These are phyloP conservation scores for Scheffersomyces titani DNA, from an alignment of 1,139 yeast species.

Conservation along the genomic window DNA sequence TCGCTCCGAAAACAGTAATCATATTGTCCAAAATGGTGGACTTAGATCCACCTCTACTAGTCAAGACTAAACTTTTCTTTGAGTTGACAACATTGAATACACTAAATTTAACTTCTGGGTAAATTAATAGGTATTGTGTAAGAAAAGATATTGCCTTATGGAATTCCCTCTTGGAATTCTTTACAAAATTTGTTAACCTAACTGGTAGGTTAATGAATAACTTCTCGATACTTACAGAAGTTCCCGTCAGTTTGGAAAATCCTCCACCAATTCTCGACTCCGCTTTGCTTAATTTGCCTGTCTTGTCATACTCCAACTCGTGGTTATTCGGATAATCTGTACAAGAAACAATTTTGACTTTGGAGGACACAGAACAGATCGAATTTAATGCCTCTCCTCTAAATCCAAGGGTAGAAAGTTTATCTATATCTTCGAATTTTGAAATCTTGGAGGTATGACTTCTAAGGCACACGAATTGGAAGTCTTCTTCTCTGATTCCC, in stretches of 20 bases:
- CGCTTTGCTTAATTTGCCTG: conserved; percentile 48
- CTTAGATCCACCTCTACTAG: conserved; percentile 47
- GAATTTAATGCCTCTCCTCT: conserved; percentile 87
- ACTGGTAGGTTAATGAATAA: conserved; percentile 73
- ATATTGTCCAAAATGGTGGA: conserved; percentile 51
- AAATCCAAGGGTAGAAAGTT: conserved; percentile 66
- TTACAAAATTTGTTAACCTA: conserved; percentile 67
- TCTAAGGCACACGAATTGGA: conserved; percentile 61
- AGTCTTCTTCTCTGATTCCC: conserved; percentile 67
- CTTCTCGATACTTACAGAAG: conserved; percentile 51
- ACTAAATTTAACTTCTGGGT: conserved; percentile 56
- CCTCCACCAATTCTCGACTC: conserved; percentile 47
- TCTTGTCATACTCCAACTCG: conserved; percentile 49
- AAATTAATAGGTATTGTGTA: conserved; percentile 69
- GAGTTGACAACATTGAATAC: conserved; percentile 56
- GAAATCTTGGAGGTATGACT: conserved; percentile 80
- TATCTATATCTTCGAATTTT: conserved; percentile 55
- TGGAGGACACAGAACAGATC: conserved; percentile 58
- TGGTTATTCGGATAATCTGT: conserved; percentile 61
- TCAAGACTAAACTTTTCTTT: conserved; percentile 51
- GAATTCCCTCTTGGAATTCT: conserved; percentile 71
- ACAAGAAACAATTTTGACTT: conserved; percentile 57
- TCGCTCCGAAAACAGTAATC: conserved; percentile 68
- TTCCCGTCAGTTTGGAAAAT: conserved; percentile 47
- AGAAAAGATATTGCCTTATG: conserved; percentile 60